Base-by-base conservation (phyloP, 2,329 filamentous ascomycete genomes). In the Dactylellina leptospora region DNA sequence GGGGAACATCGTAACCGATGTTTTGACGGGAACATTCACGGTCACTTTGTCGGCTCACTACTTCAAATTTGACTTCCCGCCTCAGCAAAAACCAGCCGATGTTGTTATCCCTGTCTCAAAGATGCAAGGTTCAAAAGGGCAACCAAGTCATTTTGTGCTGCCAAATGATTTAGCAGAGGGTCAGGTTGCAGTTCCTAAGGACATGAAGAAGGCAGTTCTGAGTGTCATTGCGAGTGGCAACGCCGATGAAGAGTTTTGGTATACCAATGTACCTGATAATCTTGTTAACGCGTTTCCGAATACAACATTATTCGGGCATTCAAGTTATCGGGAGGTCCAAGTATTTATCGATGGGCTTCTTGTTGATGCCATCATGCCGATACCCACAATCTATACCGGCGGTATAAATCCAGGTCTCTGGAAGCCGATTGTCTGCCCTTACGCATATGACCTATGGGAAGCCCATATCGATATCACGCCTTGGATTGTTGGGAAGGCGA, bases 401-500 rank as follows among this genome's bases (percentile, higher is more conserved):
- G 91, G 91, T 0, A 83, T 96, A 4, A 88, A 89, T 0, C 90
- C 90, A 3, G 86, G 87, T 0, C 84, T 95, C 38, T 92, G 92
- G 85, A 83, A 90, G 4, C 91, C 91, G 0, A 84, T 95, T 59
- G 91, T 90, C 1, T 90, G 90, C 0, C 86, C 90, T 18, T 88
- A 95, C 76, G 87, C 90, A 0, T 95, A 92, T 78, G 90, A 95
- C 77, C 82, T 96, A 13, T 83, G 85, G 45, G 90, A 95, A 78
- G 87, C 91, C 74, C 89, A 95, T 78, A 90, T 96, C 73, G 91
- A 96, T 77, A 87, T 96, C 50, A 89, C 90, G 1, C 87, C 90
- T 0, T 95, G 47, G 89, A 82, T 72, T 8, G 68, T 59, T 16
- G 68, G 59, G 25, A 72, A 72, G 48, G 25, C 68, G 5, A 60